Percentiles rank a stretch among this genome's conserved stretches.
phyloP scores from a whole-genome alignment of 2,329 filamentous ascomycete genomes.

The Kalaharituber pfeilii region DNA sequence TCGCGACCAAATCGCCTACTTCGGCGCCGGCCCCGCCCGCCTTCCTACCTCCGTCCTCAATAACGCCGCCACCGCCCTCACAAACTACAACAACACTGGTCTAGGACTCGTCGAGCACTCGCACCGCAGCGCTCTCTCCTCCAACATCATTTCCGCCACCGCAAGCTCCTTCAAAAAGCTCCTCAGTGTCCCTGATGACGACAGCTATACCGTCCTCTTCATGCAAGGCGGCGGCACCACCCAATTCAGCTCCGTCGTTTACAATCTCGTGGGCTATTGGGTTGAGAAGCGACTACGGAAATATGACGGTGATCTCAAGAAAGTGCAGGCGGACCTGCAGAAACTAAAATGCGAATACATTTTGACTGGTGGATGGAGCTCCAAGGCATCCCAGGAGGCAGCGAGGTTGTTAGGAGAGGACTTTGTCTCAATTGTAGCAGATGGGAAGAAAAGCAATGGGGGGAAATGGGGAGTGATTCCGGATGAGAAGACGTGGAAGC shows the following conservation, averaged over 20 bases:
- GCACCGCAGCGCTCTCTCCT: conserved; percentile 65
- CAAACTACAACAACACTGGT: conserved; percentile 67
- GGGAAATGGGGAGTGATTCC: conserved; percentile 81
- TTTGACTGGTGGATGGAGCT: conserved; percentile 76
- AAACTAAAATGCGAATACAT: conserved; percentile 59
- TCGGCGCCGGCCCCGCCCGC: conserved; percentile 76
- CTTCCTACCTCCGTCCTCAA: conserved; percentile 70
- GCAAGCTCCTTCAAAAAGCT: conserved; percentile 56
- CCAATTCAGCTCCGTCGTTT: conserved; percentile 66
- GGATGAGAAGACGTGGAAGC: conserved; percentile 55
- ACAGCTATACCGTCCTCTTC: conserved; percentile 67
- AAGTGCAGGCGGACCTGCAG: conserved; percentile 8
- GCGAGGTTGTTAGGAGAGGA: conserved; percentile 57
- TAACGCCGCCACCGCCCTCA: conserved; percentile 53
- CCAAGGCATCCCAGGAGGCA: conserved; percentile 77
- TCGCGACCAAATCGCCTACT: conserved; percentile 62
- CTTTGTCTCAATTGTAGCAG: conserved; percentile 62
- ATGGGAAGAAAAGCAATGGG: conserved; percentile 46
- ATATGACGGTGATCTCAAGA: conserved; percentile 45
- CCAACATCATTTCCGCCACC: conserved; percentile 59
- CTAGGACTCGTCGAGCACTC: conserved; percentile 80
- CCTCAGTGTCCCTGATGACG: conserved; percentile 58
- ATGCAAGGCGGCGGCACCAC: conserved; percentile 76
- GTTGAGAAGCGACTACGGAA: conserved; percentile 47
- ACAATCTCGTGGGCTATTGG: conserved; percentile 74